Conservation (phyloP, 192 early-diverging fungal species). For the Obelidium mucronatum region DNA sequence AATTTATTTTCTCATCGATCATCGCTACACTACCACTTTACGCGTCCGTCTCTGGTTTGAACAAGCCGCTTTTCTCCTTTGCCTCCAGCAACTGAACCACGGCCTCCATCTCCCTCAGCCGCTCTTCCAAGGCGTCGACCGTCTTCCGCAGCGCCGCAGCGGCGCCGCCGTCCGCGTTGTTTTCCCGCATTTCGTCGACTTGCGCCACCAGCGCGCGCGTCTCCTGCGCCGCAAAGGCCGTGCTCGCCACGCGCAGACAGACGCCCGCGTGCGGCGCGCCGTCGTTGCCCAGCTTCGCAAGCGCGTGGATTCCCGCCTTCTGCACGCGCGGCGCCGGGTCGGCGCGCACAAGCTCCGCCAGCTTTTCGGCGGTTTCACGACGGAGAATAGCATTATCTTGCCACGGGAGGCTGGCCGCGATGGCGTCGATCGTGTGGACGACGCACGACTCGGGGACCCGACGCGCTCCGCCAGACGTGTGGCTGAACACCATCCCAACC, state of each 20-base stretch:
- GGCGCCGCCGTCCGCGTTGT: neutral
- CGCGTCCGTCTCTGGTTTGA: too few species aligned
- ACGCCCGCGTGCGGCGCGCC: neutral
- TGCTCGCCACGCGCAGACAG: too few species aligned
- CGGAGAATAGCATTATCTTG: neutral
- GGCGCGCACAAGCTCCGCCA: constrained; percentile 19
- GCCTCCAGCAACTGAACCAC: constrained; percentile 37
- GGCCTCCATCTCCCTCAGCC: constrained; percentile 41
- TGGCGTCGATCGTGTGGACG: constrained; percentile 27
- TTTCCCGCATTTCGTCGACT: constrained; percentile 18
- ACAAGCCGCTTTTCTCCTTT: constrained; percentile 33
- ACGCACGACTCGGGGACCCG: constrained; percentile 29
- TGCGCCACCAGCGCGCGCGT: neutral
- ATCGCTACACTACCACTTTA: too few species aligned
- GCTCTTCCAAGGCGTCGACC: constrained; percentile 43
- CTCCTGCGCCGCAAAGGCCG: constrained; percentile 35
- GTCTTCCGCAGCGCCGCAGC: constrained; percentile 23
- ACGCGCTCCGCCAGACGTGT: constrained; percentile 13
- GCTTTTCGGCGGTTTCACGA: constrained; percentile 17
- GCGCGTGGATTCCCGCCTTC: constrained; percentile 15
- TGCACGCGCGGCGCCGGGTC: constrained; percentile 22
- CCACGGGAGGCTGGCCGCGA: constrained; percentile 35
- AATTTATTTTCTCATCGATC: too few species aligned
- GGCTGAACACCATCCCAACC: constrained; percentile 20
- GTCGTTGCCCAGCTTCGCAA: constrained; percentile 23